phyloP scores from a whole-genome alignment of 352 stramenopile species.

The Phytophthora boehmeriae region DNA sequence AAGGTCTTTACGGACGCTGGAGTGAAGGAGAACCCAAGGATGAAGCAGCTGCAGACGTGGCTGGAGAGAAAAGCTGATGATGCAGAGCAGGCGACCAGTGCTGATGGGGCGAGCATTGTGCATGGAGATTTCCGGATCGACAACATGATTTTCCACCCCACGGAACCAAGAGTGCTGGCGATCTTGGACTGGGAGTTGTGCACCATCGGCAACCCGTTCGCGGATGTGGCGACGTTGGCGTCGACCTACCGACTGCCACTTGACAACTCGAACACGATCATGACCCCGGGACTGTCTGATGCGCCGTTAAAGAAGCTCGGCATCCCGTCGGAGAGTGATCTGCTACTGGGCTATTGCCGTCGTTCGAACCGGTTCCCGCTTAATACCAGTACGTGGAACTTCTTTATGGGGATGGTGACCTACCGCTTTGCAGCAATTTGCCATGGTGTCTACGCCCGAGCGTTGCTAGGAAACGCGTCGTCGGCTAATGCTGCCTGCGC shows the following conservation, averaged over 20 bases:
- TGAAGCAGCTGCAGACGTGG: conserved; percentile 63
- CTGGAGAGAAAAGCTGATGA: conserved; percentile 55
- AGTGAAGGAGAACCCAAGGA: conserved; percentile 61
- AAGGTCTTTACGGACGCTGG: conserved; percentile 51
- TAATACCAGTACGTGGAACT: conserved; percentile 64
- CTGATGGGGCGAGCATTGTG: conserved; percentile 54
- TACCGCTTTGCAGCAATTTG: conserved; percentile 84
- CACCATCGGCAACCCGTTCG: conserved; percentile 86
- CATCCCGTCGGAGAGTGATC: conserved; percentile 66
- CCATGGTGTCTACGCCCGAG: conserved; percentile 80
- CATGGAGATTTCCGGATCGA: conserved; percentile 91
- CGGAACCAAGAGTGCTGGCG: conserved; percentile 77
- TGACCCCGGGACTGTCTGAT: conserved; percentile 56
- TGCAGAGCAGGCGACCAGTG: conserved; percentile 43
- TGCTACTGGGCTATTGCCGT: conserved; percentile 67
- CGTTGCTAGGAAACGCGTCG: conserved; percentile 79
- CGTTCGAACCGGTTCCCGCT: conserved; percentile 58
- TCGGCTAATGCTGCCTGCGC: conserved; percentile 72
- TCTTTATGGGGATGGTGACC: conserved; percentile 73
- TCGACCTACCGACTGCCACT: conserved; percentile 56
- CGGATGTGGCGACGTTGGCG: conserved; percentile 77
- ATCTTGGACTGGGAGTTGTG: conserved; percentile 91
- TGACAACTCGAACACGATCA: conserved; percentile 49
- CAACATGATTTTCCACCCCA: conserved; percentile 89
- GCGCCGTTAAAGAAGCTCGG: conserved; percentile 56